Percentiles rank a stretch among this genome's conserved stretches.
Conservation (phyloP, 169 alveolate species). For the Sarcocystis neurona region DNA sequence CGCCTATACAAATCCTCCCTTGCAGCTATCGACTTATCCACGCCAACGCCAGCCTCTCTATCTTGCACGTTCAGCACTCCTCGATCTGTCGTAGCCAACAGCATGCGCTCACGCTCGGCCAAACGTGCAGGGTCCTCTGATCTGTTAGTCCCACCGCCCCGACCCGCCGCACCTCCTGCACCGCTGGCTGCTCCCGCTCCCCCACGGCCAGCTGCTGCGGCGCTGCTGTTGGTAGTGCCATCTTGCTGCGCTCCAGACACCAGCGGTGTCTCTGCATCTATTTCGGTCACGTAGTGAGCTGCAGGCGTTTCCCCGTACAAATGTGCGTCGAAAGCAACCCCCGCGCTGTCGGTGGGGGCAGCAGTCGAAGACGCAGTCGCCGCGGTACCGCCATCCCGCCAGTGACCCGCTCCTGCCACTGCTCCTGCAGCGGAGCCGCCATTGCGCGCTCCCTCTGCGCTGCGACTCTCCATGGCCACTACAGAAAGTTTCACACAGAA, state of each 20-base stretch:
- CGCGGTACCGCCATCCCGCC: too few relatives aligned
- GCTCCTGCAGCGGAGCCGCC: too few relatives aligned
- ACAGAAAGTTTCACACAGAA: too few relatives aligned
- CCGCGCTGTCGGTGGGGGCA: constrained; percentile 17
- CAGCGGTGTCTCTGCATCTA: constrained; percentile 53
- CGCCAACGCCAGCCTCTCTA: constrained; percentile 1
- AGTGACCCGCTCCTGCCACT: too few relatives aligned
- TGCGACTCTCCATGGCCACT: too few relatives aligned
- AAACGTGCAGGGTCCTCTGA: background rate
- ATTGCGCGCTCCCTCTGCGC: too few relatives aligned
- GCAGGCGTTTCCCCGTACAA: constrained; percentile 64
- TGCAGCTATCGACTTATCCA: constrained; percentile 60
- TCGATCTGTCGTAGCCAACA: constrained; percentile 18
- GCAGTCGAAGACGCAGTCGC: background rate
- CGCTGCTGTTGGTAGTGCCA: too few relatives aligned
- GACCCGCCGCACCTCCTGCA: constrained; percentile 20
- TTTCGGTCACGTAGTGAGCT: constrained; percentile 58
- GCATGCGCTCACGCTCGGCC: constrained; percentile 41
- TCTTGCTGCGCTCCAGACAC: background rate
- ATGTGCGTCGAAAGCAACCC: constrained; percentile 59
- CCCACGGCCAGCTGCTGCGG: constrained; percentile 51
- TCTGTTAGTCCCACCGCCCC: constrained; percentile 14
- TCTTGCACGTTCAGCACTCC: constrained; percentile 10
- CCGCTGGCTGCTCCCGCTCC: constrained; percentile 32
- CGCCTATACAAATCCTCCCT: constrained; percentile 65